A percentile compares a stretch with the other conserved stretches of the same genome.
These are phyloP conservation scores for Neurospora pannonica DNA, from an alignment of 495 filamentous ascomycete species.

Conservation along the genomic window DNA sequence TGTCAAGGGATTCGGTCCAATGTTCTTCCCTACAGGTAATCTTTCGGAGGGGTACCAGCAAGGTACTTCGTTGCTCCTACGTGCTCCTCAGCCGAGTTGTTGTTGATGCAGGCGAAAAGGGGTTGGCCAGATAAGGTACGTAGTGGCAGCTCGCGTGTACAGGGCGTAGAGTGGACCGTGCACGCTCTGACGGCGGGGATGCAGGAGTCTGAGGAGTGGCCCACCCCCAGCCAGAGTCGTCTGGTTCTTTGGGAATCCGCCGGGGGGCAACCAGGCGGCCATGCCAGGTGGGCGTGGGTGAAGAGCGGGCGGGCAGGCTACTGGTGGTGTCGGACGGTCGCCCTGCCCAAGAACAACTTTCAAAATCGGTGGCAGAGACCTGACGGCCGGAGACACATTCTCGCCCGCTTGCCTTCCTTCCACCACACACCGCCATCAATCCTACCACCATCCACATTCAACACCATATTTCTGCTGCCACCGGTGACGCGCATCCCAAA, in stretches of 20 bases:
- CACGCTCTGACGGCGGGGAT: not conserved
- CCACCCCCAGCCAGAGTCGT: not conserved
- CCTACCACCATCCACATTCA: constrained; percentile 12
- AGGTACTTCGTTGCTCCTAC: not conserved
- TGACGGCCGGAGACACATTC: constrained; percentile 18
- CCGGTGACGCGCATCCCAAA: not conserved
- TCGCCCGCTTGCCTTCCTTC: constrained; percentile 5
- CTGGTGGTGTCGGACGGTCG: not conserved
- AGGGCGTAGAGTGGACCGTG: not conserved
- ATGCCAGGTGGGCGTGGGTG: not conserved
- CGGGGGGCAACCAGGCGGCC: not conserved
- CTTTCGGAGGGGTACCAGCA: not conserved
- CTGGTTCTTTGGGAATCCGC: not conserved
- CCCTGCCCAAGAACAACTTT: constrained; percentile 30
- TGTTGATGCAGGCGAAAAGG: not conserved
- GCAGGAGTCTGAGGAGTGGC: not conserved
- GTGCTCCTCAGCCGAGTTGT: not conserved
- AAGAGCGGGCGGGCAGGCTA: not conserved
- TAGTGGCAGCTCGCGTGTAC: not conserved
- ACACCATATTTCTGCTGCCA: constrained; percentile 13
- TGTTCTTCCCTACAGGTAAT: not conserved
- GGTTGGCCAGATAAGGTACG: not conserved
- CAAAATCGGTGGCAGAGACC: constrained; percentile 22
- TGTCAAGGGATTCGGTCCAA: not conserved
- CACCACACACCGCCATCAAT: constrained; percentile 25